Base-by-base conservation (phyloP, 2,329 filamentous ascomycete genomes). In the Curvularia eragrostidis region DNA sequence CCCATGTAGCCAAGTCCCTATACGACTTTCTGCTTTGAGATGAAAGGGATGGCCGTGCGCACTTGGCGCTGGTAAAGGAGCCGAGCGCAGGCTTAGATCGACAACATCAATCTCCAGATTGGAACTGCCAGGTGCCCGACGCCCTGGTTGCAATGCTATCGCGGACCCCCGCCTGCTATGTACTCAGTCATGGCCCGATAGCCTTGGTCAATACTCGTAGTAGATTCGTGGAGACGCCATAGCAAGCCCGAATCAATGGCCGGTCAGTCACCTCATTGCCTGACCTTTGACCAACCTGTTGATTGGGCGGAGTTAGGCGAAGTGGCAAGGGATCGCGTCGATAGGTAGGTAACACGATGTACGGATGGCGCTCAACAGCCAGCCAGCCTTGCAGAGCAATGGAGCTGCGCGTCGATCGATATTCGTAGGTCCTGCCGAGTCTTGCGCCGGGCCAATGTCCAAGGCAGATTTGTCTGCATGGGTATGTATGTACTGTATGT, bases 61-160 rank as follows among this genome's bases (percentile, higher is more conserved):
- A 19, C 57, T 63, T 64, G 64, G 64, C 64, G 55, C 53, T 52
- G 49, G 41, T 48, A 56, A 61, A 63, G 57, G 57, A 62, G 58
- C 54, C 56, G 58, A 58, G 19, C 54, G 58, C 53, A 53, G 62
- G 58, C 56, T 57, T 48, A 58, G 62, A 62, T 65, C 64, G 58
- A 58, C 62, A 59, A 58, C 55, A 49, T 34, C 54, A 47, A 62
- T 52, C 48, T 46, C 50, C 50, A 57, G 52, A 10, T 49, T 52
- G 36, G 39, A 56, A 44, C 26, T 59, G 48, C 34, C 30, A 24
- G 26, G 47, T 39, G 42, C 48, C 36, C n/a, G 44, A 23, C 15
- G 42, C 39, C 28, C 46, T 36, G 28, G 34, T 48, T 15, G 36
- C 49, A 46, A 42, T 44, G 49, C 44, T 52, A 41, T 24, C 48